These are phyloP conservation scores for Bonia amplexicaulis DNA, from an alignment of 176 grass and related monocot species.

Conservation along the genomic window DNA sequence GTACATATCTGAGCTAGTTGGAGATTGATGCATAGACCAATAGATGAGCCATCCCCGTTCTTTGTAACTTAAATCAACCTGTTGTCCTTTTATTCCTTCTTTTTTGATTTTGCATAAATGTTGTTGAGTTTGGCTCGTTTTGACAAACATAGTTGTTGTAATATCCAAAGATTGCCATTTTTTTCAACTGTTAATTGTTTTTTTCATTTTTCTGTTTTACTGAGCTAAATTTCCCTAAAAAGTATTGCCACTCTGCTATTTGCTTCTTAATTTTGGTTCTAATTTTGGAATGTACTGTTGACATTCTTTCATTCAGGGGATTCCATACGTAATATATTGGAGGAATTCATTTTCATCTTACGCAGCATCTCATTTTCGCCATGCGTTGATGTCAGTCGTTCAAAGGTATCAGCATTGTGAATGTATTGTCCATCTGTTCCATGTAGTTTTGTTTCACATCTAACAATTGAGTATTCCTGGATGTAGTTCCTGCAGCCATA, in stretches of 20 bases:
- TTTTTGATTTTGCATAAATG: background rate
- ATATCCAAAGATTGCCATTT: background rate
- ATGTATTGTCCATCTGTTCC: background rate
- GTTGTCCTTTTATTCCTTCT: background rate
- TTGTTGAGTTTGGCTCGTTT: background rate
- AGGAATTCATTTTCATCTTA: slow-evolving; percentile 58
- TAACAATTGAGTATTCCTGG: slow-evolving; percentile 19
- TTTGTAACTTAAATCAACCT: background rate
- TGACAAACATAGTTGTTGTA: background rate
- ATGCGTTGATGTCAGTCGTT: slow-evolving; percentile 58
- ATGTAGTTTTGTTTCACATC: slow-evolving; percentile 13
- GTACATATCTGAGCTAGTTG: background rate
- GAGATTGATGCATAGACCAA: background rate
- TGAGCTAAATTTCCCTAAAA: background rate
- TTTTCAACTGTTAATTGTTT: background rate
- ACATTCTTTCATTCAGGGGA: slow-evolving; percentile 43
- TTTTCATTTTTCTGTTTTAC: background rate
- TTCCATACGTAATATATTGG: slow-evolving; percentile 78
- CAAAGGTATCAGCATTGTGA: slow-evolving; percentile 46
- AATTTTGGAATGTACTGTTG: background rate
- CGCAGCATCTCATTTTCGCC: slow-evolving; percentile 63
- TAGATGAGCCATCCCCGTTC: background rate
- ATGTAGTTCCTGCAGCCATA: slow-evolving; percentile 69
- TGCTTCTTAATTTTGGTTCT: background rate
- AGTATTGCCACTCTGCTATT: background rate